Conservation (phyloP, 371 early-diverging fungal species). For the Lichtheimia hyalospora region DNA sequence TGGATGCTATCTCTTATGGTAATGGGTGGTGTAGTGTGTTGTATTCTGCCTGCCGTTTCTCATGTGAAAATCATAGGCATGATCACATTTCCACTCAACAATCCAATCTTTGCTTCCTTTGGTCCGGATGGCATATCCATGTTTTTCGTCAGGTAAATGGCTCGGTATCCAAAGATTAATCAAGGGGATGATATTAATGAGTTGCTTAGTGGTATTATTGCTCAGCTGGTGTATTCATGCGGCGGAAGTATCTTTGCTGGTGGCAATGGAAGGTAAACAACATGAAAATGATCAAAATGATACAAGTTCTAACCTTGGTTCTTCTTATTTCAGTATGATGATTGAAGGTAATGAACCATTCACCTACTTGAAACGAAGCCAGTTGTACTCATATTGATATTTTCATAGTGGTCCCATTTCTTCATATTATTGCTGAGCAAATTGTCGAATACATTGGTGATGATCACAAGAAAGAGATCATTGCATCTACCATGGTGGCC, state of each 20-base stretch:
- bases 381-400: background rate
- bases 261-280: conserved; percentile 75
- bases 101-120: conserved; percentile 73
- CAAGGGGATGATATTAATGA: background rate
- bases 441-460: conserved; percentile 64
- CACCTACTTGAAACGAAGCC: background rate
- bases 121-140: conserved; percentile 94
- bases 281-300: background rate
- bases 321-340: conserved; percentile 4
- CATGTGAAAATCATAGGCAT: conserved; percentile 53
- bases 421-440: conserved; percentile 55
- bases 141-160: conserved; percentile 79
- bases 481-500: conserved; percentile 89
- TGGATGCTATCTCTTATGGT: conserved; percentile 93
- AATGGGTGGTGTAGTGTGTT: background rate
- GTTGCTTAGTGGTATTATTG: conserved; percentile 67
- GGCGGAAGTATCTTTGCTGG: conserved; percentile 90
- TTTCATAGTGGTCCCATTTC: conserved; percentile 1
- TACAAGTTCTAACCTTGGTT: background rate
- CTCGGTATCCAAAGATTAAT: background rate
- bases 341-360: conserved; percentile 7
- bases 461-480: conserved; percentile 61
- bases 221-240: conserved; percentile 82
- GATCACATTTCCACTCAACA: conserved; percentile 88
- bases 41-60: background rate